phyloP scores from a whole-genome alignment of 805 yeast genomes.

The Teunomyces cretensis region DNA sequence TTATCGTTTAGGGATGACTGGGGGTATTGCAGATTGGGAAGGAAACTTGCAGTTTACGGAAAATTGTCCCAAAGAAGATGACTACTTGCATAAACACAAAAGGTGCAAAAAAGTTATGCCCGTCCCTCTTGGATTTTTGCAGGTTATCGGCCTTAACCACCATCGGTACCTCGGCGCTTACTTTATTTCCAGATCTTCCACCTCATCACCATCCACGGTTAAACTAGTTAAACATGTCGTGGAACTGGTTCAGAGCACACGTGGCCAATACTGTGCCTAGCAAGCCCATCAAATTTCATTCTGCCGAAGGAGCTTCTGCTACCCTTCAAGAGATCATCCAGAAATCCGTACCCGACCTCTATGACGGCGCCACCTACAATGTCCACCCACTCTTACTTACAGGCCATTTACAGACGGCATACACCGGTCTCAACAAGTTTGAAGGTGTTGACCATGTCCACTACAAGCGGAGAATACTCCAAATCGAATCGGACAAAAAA shows the following conservation, averaged over 20 bases:
- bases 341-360: conserved; percentile 40
- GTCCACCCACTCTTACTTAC: conserved; percentile 48
- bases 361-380: conserved; percentile 34
- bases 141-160: background rate
- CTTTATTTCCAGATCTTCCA: no score
- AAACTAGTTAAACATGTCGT: background rate
- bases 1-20: background rate
- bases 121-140: background rate
- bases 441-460: conserved; percentile 40
- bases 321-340: conserved; percentile 35
- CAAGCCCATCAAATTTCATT: conserved; percentile 20
- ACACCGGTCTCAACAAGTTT: conserved; percentile 44
- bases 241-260: conserved; percentile 19
- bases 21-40: background rate
- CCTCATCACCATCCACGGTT: background rate
- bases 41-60: conserved; percentile 3
- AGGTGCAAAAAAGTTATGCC: background rate
- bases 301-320: conserved; percentile 7
- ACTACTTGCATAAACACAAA: background rate
- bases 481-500: conserved; percentile 21
- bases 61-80: background rate
- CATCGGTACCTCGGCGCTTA: background rate
- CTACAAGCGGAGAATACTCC: conserved; percentile 45
- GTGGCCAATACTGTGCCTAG: conserved; percentile 25
- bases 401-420: conserved; percentile 53